Conservation (phyloP, 352 stramenopile genomes). For the Globisporangium cylindrosporum region DNA sequence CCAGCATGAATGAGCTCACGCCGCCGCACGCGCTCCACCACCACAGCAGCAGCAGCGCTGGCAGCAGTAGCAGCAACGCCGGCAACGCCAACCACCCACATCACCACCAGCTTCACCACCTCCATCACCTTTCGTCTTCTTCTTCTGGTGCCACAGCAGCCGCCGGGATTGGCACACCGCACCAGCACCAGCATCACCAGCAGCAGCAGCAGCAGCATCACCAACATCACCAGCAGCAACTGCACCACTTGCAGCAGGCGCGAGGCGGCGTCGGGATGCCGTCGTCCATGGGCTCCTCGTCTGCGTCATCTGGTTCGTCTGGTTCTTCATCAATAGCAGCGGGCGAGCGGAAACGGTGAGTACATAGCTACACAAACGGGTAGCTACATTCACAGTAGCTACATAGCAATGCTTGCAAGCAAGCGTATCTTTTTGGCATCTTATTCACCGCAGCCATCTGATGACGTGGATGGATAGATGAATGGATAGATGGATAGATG, state of each 20-base stretch:
- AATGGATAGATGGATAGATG: not conserved
- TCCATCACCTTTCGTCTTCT: not conserved
- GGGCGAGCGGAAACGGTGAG: conserved; percentile 15
- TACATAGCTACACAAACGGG: not conserved
- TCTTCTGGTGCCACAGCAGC: not conserved
- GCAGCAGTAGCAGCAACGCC: conserved; percentile 3
- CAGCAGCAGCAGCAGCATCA: conserved; percentile 13
- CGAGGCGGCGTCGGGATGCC: not conserved
- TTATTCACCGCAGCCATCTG: not conserved
- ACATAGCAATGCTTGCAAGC: not conserved
- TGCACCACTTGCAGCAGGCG: conserved; percentile 17
- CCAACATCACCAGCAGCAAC: not conserved
- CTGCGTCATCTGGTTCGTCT: not conserved
- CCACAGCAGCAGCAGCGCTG: conserved; percentile 17
- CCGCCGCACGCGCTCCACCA: conserved; percentile 16
- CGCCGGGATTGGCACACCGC: not conserved
- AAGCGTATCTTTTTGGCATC: conserved; percentile 1
- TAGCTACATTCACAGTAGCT: not conserved
- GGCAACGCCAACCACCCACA: not conserved
- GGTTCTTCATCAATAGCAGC: conserved; percentile 7
- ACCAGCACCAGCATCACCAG: not conserved
- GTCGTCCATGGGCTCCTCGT: not conserved
- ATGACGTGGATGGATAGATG: not conserved
- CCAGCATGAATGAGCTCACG: conserved; percentile 19
- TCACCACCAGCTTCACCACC: conserved; percentile 1